Conservation (phyloP, 2,329 filamentous ascomycete species). For the Fusarium dlaminii region DNA sequence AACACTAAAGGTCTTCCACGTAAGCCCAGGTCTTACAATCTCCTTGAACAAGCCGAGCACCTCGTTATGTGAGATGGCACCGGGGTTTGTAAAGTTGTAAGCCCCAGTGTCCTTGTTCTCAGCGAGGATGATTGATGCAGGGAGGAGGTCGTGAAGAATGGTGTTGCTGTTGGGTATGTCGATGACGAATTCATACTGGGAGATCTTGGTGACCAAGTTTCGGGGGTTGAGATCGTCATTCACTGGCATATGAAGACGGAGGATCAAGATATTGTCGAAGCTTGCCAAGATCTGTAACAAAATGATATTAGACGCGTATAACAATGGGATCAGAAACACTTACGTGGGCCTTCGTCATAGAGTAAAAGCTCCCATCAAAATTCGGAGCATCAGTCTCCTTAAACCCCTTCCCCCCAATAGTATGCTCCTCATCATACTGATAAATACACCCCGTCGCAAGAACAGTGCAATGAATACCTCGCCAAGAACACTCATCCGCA, state of each 20-base stretch:
- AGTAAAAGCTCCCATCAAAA: slow-evolving; percentile 75
- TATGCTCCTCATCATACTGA: slow-evolving; percentile 67
- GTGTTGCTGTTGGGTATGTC: slow-evolving; percentile 76
- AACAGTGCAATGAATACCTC: slow-evolving; percentile 70
- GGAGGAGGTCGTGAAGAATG: slow-evolving; percentile 71
- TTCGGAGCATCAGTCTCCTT: slow-evolving; percentile 71
- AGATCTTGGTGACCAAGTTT: slow-evolving; percentile 76
- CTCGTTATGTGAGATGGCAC: slow-evolving; percentile 76
- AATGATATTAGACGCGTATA: background rate
- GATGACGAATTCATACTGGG: slow-evolving; percentile 71
- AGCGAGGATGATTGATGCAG: slow-evolving; percentile 67
- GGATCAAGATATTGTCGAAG: slow-evolving; percentile 69
- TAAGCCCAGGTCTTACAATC: slow-evolving; percentile 67
- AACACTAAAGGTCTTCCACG: slow-evolving; percentile 72
- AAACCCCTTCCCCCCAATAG: slow-evolving; percentile 66
- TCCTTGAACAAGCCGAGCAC: slow-evolving; percentile 70
- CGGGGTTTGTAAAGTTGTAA: slow-evolving; percentile 77
- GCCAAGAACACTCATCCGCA: slow-evolving; percentile 67
- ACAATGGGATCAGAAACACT: background rate
- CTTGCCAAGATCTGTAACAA: slow-evolving; percentile 63
- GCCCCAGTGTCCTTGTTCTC: slow-evolving; percentile 70
- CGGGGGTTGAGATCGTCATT: slow-evolving; percentile 72
- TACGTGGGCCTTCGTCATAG: slow-evolving; percentile 53
- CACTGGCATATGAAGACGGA: slow-evolving; percentile 75
- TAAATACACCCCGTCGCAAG: slow-evolving; percentile 76